These are phyloP conservation scores for Hysterangium stoloniferum DNA, from an alignment of 768 basidiomycete species.

Conservation along the genomic window DNA sequence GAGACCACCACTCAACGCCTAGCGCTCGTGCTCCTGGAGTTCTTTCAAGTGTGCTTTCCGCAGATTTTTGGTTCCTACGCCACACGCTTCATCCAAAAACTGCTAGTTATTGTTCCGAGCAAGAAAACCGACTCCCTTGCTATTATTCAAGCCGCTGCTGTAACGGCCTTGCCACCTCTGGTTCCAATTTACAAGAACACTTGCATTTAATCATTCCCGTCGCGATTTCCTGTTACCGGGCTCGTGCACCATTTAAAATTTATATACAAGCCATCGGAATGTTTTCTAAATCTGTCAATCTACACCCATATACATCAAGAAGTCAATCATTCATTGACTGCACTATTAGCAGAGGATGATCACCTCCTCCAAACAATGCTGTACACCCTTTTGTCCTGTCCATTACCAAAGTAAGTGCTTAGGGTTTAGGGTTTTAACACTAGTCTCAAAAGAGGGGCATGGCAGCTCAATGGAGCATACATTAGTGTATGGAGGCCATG, in stretches of 20 bases:
- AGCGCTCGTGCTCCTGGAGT: conserved; percentile 37
- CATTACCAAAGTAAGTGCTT: too few species aligned
- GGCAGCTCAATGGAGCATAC: too few species aligned
- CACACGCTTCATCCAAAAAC: conserved; percentile 23
- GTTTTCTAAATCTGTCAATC: neutral
- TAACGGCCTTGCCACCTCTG: conserved; percentile 39
- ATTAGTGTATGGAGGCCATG: too few species aligned
- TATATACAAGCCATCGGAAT: conserved; percentile 2
- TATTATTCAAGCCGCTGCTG: conserved; percentile 25
- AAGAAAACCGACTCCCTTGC: conserved; percentile 23
- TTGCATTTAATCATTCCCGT: conserved; percentile 40
- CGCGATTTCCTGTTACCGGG: conserved; percentile 32
- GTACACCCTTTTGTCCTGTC: too few species aligned
- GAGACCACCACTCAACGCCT: conserved; percentile 28
- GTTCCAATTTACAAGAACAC: conserved; percentile 41
- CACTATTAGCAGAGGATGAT: too few species aligned
- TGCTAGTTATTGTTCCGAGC: conserved; percentile 32
- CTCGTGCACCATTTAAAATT: neutral
- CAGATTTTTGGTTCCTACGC: conserved; percentile 29
- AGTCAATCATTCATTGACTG: conserved; percentile 5
- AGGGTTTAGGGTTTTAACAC: too few species aligned
- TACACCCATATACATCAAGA: conserved; percentile 7
- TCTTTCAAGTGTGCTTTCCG: conserved; percentile 30
- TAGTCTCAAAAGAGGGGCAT: too few species aligned
- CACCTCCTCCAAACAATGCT: too few species aligned